Evolutionary conservation across 805 yeast species (phyloP).

Genomic region (Cyberlindnera euphorbiae): DNA sequence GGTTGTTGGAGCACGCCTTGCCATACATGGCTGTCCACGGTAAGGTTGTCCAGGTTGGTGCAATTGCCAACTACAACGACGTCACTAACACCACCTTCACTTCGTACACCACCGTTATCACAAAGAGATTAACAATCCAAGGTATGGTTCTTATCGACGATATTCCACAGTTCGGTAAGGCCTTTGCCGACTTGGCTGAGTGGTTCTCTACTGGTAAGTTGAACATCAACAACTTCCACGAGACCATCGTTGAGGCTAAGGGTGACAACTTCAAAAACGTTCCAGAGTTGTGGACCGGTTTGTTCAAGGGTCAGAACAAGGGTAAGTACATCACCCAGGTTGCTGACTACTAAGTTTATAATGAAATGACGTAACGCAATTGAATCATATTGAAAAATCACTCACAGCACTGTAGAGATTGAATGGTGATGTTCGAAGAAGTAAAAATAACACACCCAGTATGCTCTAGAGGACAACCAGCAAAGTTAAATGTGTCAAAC

Average conservation of each 20-base stretch:
- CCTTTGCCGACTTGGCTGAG: conserved; percentile 30
- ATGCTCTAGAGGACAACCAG: too few relatives aligned
- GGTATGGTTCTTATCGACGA: conserved; percentile 53
- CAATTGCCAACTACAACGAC: conserved; percentile 52
- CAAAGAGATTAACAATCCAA: conserved; percentile 44
- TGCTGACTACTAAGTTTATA: conserved; percentile 5
- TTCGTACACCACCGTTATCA: conserved; percentile 40
- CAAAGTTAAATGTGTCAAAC: too few relatives aligned
- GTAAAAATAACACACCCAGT: too few relatives aligned
- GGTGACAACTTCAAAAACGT: conserved; percentile 38
- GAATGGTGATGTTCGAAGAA: too few relatives aligned
- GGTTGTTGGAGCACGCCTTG: conserved; percentile 42
- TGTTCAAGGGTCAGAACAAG: conserved; percentile 40
- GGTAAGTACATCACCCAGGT: conserved; percentile 48
- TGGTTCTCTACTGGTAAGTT: conserved; percentile 40
- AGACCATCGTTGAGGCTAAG: conserved; percentile 36
- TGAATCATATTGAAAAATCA: background rate
- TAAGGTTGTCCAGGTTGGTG: conserved; percentile 55
- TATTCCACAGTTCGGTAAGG: conserved; percentile 33
- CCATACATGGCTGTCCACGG: conserved; percentile 34
- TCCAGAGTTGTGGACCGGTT: conserved; percentile 43
- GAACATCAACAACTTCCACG: conserved; percentile 30
- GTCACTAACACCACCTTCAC: conserved; percentile 31
- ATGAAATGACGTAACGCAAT: background rate
- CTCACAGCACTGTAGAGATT: background rate